Percentiles rank a stretch among this genome's conserved stretches.
These are phyloP conservation scores for Acanthamoeba castellanii DNA, from an alignment of 208 protist species.

Conservation along the genomic window DNA sequence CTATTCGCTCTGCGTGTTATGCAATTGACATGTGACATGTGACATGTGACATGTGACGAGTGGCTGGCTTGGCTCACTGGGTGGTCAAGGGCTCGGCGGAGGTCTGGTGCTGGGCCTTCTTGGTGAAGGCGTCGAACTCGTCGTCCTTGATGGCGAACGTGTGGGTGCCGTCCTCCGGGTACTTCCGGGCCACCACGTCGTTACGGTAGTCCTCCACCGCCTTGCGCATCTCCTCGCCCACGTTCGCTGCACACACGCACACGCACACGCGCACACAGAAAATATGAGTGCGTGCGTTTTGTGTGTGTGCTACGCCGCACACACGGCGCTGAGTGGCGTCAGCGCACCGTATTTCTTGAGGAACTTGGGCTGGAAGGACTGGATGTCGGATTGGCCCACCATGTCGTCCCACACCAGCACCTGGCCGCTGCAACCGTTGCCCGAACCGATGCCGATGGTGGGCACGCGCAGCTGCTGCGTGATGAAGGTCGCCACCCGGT, in stretches of 20 bases:
- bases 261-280: not conserved
- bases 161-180: slow-evolving; percentile 79
- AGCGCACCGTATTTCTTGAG: slow-evolving; percentile 83
- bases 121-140: slow-evolving; percentile 73
- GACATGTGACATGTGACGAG: too few species aligned
- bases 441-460: slow-evolving; percentile 92
- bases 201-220: slow-evolving; percentile 78
- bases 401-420: slow-evolving; percentile 91
- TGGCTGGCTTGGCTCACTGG: too few species aligned
- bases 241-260: slow-evolving; percentile 18
- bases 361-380: slow-evolving; percentile 88
- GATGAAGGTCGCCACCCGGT: slow-evolving; percentile 83
- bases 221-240: slow-evolving; percentile 77
- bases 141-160: slow-evolving; percentile 84
- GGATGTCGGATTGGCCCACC: slow-evolving; percentile 86
- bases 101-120: not conserved
- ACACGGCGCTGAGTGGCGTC: too few species aligned
- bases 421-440: slow-evolving; percentile 87
- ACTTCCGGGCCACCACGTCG: slow-evolving; percentile 81
- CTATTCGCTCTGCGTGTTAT: too few species aligned
- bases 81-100: too few species aligned
- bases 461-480: slow-evolving; percentile 88
- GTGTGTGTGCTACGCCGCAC: too few species aligned
- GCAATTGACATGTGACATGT: too few species aligned
- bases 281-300: not conserved